Base-by-base conservation (phyloP, 148 eudicot genomes). In the Oxyria digyna region DNA sequence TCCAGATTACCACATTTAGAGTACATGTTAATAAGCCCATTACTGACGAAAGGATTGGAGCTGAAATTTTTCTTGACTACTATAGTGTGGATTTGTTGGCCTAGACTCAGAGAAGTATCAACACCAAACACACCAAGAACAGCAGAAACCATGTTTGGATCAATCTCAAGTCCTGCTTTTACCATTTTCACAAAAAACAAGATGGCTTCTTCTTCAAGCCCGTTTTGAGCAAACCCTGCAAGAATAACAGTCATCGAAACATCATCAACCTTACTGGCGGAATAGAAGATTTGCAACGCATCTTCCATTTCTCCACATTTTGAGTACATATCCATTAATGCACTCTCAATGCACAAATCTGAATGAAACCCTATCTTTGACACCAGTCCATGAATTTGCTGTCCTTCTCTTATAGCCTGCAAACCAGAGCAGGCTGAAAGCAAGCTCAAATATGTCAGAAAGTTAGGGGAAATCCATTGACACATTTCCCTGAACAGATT, bases 1-100 rank as follows among this genome's bases (percentile, higher is more conserved):
- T 83, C 84, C 49, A 85, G 74, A 64, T 78, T 80, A 42, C 98
- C 98, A 74, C 95, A 89, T 63, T 89, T 89, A 1, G 98, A 86
- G 69, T 93, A 93, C 96, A 89, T 93, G 83, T 87, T 89, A 31
- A 93, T 88, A 31, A 93, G 82, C 20, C 96, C 96, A 69, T 93
- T 93, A 77, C 85, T 72, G 12, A 93, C 88, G 71, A 76, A 90
- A 15, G 76, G 55, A 72, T 85, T 93, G 14, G 69, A 67, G 23
- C 66, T 76, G 33, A 87, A 79, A 12, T 76, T 71, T 77, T 77
- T 89, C 80, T 87, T 93, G 49, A 85, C 74, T 23, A 72, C 69
- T 49, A 89, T 48, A 65, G 89, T 74, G 64, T 93, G 98, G 67
- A 89, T 78, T 73, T 87, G 94, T 71, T 79, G 76, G 41, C 98